Base-by-base conservation (phyloP, 1,284 basidiomycete species). In the Fomitopsis betulina region DNA sequence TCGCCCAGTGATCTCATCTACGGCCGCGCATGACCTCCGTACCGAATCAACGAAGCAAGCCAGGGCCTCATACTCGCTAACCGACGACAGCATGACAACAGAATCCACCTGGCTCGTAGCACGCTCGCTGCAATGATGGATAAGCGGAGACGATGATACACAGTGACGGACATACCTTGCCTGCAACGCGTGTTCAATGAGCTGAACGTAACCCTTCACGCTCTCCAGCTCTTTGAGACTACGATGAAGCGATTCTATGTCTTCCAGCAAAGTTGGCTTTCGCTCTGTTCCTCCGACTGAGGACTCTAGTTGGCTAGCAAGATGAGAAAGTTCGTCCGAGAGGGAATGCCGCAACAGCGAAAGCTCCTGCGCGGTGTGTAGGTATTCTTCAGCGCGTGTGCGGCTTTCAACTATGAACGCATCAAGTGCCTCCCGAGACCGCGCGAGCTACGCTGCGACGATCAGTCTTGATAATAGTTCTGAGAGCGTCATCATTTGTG, bases 291-390 rank as follows among this genome's bases (percentile, higher is more conserved):
- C 77, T 10, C 76, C 76, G 32, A 82, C 64, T 0, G 81, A 74
- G 0, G 89, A 88, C 43, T 84, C 74, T n/a, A 93, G 76, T 58
- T 85, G 81, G 60, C 84, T 74, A 52, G 86, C 81, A 60, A 96
- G 76, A 67, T 85, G 78, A 42, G 83, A 73, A 57, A 93, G 76
- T 72, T 95, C 85, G 74, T 95, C 84, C 59, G 87, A 79, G 60
- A 96, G 76, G 54, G 82, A 82, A 70, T 93, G 91, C 25, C 92
- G 80, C 37, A 88, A 73, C n/a, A 91, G 76, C 0, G 88, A 86
- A 35, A 93, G 75, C 55, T 87, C 83, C 65, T 91, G 87, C 0
- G 91, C 89, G 12, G 83, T 80, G 54, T 80, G 73, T 13, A 91
- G 74, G 51, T 83, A 76, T 33, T 72, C 67, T 52, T 77, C 65